Conservation (phyloP, 106 monocot genomes). For the Dendrobium catenatum region DNA sequence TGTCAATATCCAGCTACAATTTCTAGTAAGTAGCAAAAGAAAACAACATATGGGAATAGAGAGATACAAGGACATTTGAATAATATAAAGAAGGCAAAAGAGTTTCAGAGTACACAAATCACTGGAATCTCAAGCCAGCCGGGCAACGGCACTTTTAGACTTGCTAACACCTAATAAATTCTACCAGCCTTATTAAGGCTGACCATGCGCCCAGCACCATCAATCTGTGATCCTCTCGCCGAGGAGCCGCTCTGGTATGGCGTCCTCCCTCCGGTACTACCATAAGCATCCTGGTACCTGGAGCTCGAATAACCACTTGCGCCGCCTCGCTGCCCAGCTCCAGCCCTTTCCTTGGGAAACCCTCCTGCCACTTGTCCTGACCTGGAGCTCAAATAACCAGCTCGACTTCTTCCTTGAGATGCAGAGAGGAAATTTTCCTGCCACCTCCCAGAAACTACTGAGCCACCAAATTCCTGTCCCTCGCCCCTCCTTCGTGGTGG, state of each 20-base stretch:
- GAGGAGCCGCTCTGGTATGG: constrained; percentile 21
- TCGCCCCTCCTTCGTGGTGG: constrained; percentile 57
- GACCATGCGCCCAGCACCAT: constrained; percentile 49
- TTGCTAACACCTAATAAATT: constrained; percentile 10
- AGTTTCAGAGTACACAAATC: not conserved
- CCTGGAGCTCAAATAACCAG: constrained; percentile 26
- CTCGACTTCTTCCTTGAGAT: constrained; percentile 34
- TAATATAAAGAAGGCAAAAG: too few species aligned
- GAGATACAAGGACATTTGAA: too few species aligned
- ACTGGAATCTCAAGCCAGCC: not conserved
- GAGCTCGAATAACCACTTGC: constrained; percentile 30
- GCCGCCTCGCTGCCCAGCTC: constrained; percentile 10
- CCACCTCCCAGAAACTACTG: constrained; percentile 47
- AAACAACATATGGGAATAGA: too few species aligned
- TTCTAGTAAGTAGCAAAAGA: too few species aligned
- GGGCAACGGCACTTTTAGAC: too few species aligned
- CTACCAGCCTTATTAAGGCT: constrained; percentile 53
- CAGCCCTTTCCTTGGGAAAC: constrained; percentile 17
- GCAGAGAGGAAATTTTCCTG: constrained; percentile 53
- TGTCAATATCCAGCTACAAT: too few species aligned
- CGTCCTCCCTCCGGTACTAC: constrained; percentile 13
- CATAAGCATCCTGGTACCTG: constrained; percentile 60
- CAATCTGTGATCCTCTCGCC: constrained; percentile 24
- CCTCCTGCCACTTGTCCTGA: constrained; percentile 23
- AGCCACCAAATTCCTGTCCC: constrained; percentile 40